Evolutionary conservation across 441 rosid genomes (phyloP).

Genomic region (Gossypium laxum): DNA sequence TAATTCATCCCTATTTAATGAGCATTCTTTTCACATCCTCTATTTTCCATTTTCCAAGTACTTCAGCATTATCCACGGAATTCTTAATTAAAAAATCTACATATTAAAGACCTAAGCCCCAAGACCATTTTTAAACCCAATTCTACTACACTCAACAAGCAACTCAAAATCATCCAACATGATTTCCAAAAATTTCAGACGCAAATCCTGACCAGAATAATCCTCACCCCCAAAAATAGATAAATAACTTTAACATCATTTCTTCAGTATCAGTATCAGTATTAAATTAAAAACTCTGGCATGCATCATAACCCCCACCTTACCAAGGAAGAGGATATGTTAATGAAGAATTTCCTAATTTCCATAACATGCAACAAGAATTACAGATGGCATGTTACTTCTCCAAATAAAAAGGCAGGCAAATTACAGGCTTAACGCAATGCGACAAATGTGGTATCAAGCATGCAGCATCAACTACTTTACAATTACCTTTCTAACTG

Average conservation of each 20-base stretch:
- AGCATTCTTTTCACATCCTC: not conserved
- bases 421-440: constrained; percentile 9
- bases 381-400: not conserved
- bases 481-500: constrained; percentile 59
- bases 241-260: not conserved
- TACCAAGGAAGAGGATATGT: not conserved
- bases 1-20: not conserved
- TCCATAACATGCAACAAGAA: not conserved
- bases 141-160: not conserved
- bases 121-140: not conserved
- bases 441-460: not conserved
- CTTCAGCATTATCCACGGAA: not conserved
- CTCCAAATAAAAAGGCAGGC: not conserved
- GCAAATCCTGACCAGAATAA: not conserved
- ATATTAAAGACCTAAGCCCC: not conserved
- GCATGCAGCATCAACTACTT: constrained; percentile 8
- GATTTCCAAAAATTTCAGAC: not conserved
- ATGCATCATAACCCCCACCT: not conserved
- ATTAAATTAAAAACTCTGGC: not conserved
- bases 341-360: not conserved
- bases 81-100: not conserved
- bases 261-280: not conserved
- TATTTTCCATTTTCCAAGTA: not conserved
- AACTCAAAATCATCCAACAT: not conserved
- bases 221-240: not conserved